phyloP scores from a whole-genome alignment of 306 rosid species.

The Argentina anserina region DNA sequence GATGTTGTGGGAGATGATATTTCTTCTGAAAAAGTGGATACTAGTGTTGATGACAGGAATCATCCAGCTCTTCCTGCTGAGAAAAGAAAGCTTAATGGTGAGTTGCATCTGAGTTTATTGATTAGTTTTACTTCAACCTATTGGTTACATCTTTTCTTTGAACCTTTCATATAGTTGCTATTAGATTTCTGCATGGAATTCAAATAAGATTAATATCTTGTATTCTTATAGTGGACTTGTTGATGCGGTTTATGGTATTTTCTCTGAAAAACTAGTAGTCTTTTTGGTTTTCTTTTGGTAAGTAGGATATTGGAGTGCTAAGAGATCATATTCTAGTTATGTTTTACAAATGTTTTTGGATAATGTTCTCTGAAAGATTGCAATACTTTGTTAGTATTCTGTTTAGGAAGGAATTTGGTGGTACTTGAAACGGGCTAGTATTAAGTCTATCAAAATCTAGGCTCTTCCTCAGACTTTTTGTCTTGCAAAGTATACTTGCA shows the following conservation, averaged over 20 bases:
- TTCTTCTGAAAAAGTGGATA: conserved; percentile 44
- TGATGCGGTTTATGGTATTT: neutral
- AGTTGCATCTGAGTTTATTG: conserved; percentile 24
- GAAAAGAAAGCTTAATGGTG: conserved; percentile 85
- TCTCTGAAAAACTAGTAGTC: neutral
- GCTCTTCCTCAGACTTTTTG: neutral
- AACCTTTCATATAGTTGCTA: neutral
- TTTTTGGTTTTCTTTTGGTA: neutral
- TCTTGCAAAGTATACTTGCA: neutral
- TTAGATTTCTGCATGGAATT: neutral
- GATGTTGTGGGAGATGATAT: conserved; percentile 48
- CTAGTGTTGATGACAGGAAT: conserved; percentile 44
- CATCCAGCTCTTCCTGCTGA: conserved; percentile 45
- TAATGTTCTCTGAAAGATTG: neutral
- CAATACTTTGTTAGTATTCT: neutral
- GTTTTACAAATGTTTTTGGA: neutral
- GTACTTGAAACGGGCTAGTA: neutral
- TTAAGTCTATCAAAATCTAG: neutral
- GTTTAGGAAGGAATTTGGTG: neutral
- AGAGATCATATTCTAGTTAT: too few relatives aligned
- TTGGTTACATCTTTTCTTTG: neutral
- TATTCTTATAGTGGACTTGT: neutral
- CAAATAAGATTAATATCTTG: neutral
- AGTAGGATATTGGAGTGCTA: neutral
- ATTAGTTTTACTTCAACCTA: neutral